Evolutionary conservation across 164 flowering plant genomes (phyloP).

Genomic region (Echeveria elegans): DNA sequence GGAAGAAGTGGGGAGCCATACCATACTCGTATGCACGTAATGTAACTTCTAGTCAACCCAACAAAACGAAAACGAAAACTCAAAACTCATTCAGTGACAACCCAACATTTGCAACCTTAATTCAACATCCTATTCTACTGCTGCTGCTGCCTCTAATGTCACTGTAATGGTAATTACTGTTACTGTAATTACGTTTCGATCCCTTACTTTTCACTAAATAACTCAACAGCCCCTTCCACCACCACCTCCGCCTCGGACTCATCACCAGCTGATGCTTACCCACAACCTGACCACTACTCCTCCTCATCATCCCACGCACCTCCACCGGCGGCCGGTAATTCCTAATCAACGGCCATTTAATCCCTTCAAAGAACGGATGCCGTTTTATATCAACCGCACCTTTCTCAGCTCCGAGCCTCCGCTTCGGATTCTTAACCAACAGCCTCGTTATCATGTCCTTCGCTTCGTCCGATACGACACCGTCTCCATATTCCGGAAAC

Average conservation of each 20-base stretch:
- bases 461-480: constrained; percentile 28
- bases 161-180: constrained; percentile 14
- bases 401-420: constrained; percentile 56
- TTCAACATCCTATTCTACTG: too few relatives aligned
- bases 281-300: neutral
- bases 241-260: neutral
- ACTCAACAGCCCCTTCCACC: constrained; percentile 19
- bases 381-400: constrained; percentile 80
- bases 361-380: constrained; percentile 69
- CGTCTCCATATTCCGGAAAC: neutral
- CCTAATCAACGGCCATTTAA: constrained; percentile 80
- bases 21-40: neutral
- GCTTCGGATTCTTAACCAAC: constrained; percentile 60
- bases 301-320: constrained; percentile 26
- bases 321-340: constrained; percentile 66
- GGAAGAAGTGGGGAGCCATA: neutral
- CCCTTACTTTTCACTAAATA: constrained; percentile 21
- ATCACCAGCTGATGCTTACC: neutral
- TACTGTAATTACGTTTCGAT: constrained; percentile 12
- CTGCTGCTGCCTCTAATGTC: neutral
- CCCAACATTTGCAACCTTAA: too few relatives aligned
- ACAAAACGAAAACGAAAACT: too few relatives aligned
- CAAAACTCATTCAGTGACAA: too few relatives aligned
- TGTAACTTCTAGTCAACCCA: too few relatives aligned
- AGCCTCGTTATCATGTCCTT: constrained; percentile 55